Evolutionary conservation across 2,329 filamentous ascomycete species (phyloP).

Genomic region (Aspergillus arachidicola): DNA sequence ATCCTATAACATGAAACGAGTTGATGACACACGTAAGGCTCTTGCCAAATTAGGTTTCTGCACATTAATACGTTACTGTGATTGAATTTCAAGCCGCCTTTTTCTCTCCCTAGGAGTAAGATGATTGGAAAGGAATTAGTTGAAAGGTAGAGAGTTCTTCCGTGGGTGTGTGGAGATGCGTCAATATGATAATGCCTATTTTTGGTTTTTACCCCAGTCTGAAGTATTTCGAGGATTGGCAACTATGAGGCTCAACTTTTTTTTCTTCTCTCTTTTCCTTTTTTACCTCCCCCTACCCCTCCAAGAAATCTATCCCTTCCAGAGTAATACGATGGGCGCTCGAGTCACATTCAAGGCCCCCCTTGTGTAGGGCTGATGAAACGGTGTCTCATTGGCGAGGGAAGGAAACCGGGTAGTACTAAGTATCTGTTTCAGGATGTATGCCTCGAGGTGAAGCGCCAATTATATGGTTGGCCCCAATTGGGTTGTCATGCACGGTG

Average conservation of each 20-base stretch:
- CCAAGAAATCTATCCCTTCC: slow-evolving; percentile 1
- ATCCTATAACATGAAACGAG: not conserved
- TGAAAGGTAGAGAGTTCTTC: not conserved
- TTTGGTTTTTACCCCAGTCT: not conserved
- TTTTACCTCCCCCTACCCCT: too few species aligned
- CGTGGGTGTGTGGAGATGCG: not conserved
- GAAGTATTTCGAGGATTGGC: not conserved
- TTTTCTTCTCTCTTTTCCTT: not conserved
- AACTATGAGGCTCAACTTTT: slow-evolving; percentile 16
- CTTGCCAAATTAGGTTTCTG: slow-evolving; percentile 11
- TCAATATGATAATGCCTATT: not conserved
- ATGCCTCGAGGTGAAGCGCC: not conserved
- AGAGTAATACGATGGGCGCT: not conserved
- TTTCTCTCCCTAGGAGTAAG: not conserved
- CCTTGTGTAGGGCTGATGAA: slow-evolving; percentile 14
- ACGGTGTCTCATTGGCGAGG: not conserved
- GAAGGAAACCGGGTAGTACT: not conserved
- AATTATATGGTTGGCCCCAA: slow-evolving; percentile 4
- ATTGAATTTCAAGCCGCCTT: not conserved
- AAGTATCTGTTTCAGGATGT: slow-evolving; percentile 1
- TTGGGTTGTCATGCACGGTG: slow-evolving; percentile 4
- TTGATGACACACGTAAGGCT: not conserved
- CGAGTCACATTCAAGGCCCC: not conserved
- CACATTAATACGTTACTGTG: slow-evolving; percentile 1
- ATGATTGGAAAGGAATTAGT: not conserved